Percentiles rank a stretch among this genome's conserved stretches.
These are phyloP conservation scores for Soucietia sequanensis DNA, from an alignment of 805 yeast species.

Conservation along the genomic window DNA sequence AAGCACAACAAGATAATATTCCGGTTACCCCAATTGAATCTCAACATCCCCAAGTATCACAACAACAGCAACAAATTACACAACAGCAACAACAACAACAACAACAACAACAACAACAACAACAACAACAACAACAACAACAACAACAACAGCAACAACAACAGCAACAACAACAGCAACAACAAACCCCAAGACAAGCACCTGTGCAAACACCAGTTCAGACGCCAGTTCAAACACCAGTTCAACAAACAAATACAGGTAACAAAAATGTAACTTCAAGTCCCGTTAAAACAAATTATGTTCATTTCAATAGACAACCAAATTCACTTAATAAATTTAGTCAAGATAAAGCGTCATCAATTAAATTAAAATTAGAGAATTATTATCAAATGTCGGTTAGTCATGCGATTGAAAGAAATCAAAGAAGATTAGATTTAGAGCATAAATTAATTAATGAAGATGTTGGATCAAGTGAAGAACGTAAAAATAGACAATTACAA, in stretches of 20 bases:
- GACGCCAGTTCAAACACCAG: conserved; percentile 9
- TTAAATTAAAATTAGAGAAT: conserved; percentile 78
- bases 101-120: conserved; percentile 8
- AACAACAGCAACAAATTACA: conserved; percentile 5
- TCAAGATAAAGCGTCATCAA: conserved; percentile 82
- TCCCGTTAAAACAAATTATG: conserved; percentile 44
- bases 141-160: conserved; percentile 14
- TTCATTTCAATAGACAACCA: conserved; percentile 80
- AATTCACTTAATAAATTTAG: conserved; percentile 68
- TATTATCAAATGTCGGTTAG: conserved; percentile 81
- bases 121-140: conserved; percentile 8
- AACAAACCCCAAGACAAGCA: background rate
- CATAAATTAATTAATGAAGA: conserved; percentile 66
- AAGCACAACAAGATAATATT: conserved; percentile 5
- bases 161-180: conserved; percentile 11
- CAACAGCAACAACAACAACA: conserved; percentile 11
- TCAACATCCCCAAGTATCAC: conserved; percentile 10
- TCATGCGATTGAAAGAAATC: conserved; percentile 94
- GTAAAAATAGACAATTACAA: conserved; percentile 76
- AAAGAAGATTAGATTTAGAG: conserved; percentile 84
- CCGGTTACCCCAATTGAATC: conserved; percentile 3
- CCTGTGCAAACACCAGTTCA: conserved; percentile 8
- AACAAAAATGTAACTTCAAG: conserved; percentile 5
- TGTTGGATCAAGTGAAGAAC: conserved; percentile 69
- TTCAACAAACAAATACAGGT: conserved; percentile 10